Percentiles rank a stretch among this genome's conserved stretches.
Evolutionary conservation across 2,329 filamentous ascomycete species (phyloP).

Genomic region (Ceratocystiopsis brevicomis): DNA sequence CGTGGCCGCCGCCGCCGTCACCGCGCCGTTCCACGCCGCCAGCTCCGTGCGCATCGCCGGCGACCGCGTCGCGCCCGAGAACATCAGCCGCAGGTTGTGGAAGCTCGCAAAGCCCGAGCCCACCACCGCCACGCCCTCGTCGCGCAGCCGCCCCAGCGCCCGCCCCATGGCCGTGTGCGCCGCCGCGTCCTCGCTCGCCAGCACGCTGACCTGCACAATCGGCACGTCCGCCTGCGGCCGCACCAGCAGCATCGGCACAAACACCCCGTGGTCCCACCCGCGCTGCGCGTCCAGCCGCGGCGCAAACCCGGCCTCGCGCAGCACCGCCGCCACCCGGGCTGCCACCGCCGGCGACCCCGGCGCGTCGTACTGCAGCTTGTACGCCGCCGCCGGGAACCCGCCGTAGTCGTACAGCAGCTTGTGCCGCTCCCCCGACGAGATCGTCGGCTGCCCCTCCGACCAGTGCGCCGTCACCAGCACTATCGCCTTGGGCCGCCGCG

Average conservation of each 20-base stretch:
- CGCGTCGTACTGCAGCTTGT: conserved; percentile 36
- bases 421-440: conserved; percentile 29
- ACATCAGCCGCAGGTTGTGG: conserved; percentile 33
- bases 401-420: conserved; percentile 36
- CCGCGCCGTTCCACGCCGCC: conserved; percentile 25
- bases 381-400: conserved; percentile 37
- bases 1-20: conserved; percentile 22
- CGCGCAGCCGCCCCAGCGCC: conserved; percentile 30
- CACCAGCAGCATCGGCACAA: conserved; percentile 36
- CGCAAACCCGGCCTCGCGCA: conserved; percentile 27
- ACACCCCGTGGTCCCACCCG: conserved; percentile 43
- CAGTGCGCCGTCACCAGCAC: conserved; percentile 41
- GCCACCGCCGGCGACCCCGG: conserved; percentile 35
- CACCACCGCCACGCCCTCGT: conserved; percentile 35
- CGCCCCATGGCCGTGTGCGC: conserved; percentile 32
- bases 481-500: conserved; percentile 23
- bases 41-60: conserved; percentile 13
- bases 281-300: conserved; percentile 20
- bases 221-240: conserved; percentile 32
- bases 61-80: conserved; percentile 11
- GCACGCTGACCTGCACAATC: conserved; percentile 37
- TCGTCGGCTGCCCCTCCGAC: conserved; percentile 27
- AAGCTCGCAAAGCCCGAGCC: conserved; percentile 42
- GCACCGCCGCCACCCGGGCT: conserved; percentile 23
- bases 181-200: conserved; percentile 29